Evolutionary conservation across 495 filamentous ascomycete species (phyloP).

Genomic region (Daldinia concentrica): DNA sequence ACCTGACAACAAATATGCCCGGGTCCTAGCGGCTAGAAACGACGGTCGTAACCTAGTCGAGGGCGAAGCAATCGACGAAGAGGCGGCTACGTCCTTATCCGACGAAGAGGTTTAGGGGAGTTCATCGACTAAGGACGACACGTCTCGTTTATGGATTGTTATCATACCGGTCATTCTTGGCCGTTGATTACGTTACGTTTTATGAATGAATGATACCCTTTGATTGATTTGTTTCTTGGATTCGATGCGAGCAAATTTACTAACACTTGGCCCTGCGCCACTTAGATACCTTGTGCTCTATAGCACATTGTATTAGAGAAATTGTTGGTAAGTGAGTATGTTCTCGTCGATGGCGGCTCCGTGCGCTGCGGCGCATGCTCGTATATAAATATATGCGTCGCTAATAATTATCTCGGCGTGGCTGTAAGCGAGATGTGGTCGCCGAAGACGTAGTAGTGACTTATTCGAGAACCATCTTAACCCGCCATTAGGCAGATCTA

Average conservation of each 20-base stretch:
- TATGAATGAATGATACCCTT: slow-evolving; percentile 28
- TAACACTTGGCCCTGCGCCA: not conserved
- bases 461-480: not conserved
- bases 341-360: not conserved
- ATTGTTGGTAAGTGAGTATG: slow-evolving; percentile 1
- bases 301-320: not conserved
- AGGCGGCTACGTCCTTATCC: slow-evolving; percentile 20
- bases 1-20: slow-evolving; percentile 51
- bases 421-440: not conserved
- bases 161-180: slow-evolving; percentile 5
- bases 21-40: slow-evolving; percentile 26
- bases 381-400: not conserved
- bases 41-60: slow-evolving; percentile 25
- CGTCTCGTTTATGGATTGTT: slow-evolving; percentile 4
- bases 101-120: slow-evolving; percentile 28
- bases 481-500: not conserved
- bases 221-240: not conserved
- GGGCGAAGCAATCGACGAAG: slow-evolving; percentile 26
- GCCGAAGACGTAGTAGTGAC: not conserved
- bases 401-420: not conserved
- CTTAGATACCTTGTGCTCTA: not conserved
- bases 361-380: not conserved
- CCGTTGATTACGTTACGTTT: not conserved
- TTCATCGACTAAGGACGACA: slow-evolving; percentile 1
- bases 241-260: not conserved